Evolutionary conservation across 2,329 filamentous ascomycete genomes (phyloP).

Genomic region (Calonectria hawksworthii): DNA sequence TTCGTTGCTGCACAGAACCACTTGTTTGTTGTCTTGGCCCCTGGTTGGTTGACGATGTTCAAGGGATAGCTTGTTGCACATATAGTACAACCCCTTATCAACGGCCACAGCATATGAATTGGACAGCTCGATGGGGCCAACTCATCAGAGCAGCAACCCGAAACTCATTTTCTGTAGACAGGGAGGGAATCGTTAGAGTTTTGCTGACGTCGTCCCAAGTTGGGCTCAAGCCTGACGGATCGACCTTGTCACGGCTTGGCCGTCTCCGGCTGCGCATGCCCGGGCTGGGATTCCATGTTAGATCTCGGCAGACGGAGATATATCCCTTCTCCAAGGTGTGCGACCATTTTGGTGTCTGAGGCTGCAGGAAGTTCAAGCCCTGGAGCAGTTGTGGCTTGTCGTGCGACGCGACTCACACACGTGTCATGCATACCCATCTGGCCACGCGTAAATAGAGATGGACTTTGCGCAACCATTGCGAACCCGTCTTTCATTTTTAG

Average conservation of each 20-base stretch:
- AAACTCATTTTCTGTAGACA: background rate
- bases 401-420: background rate
- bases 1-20: conserved; percentile 7
- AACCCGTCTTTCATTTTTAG: background rate
- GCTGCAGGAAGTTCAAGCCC: background rate
- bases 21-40: conserved; percentile 6
- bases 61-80: conserved; percentile 3
- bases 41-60: background rate
- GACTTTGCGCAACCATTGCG: background rate
- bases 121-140: background rate
- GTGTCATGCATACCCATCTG: background rate
- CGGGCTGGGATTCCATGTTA: background rate
- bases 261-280: conserved; percentile 3
- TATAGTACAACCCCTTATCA: background rate
- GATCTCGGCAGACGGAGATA: conserved; percentile 23
- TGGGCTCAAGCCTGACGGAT: background rate
- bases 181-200: background rate
- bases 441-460: background rate
- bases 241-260: conserved; percentile 7
- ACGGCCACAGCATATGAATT: background rate
- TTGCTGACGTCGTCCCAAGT: background rate
- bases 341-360: background rate
- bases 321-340: background rate
- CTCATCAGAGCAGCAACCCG: background rate
- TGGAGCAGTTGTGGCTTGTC: background rate